Base-by-base conservation (phyloP, 305 asterid genomes). In the Fraxinus sp. region DNA sequence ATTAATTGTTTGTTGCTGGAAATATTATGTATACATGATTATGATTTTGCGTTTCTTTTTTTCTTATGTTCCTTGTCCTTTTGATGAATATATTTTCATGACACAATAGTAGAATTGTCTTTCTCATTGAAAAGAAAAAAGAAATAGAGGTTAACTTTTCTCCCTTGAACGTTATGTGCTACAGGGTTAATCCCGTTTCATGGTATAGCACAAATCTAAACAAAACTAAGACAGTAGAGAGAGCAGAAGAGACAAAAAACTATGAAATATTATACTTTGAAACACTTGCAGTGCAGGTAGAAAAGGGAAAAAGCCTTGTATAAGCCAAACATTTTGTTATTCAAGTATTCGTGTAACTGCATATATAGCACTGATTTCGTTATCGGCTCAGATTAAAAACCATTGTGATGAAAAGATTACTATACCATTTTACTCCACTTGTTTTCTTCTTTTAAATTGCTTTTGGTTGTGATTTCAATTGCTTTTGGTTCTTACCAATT, bases 281-380 rank as follows among this genome's bases (percentile, higher is more conserved):
- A 77, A 43, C 33, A 28, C 70, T 77, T 49, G 18, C 37, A 33
- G 41, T 71, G 41, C 73, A 36, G 71, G 37, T 26, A 55, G 26
- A 18, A 59, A 77, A 35, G 32, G 76, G 46, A 77, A 75, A 68
- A 74, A 73, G 64, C 76, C 77, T 26, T 76, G 83, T 49, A 57
- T 36, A 72, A 70, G 14, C 35, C 36, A 55, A 62, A 36, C 57
- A 57, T 79, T 62, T 77, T 30, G 74, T 33, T 74, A 36, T 49
- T 75, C 80, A 37, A 81, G 43, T 75, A 43, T 74, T 80, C 41
- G 59, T 62, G 14, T 22, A 20, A 62, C 71, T 62, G 71, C 32
- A 62, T 62, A 62, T 62, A 62, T 39, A 41, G 39, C 79, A 76
- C 55, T 76, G 28, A 11, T 20, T 22, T 46, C 43, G 14, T 24